Base-by-base conservation (phyloP, 2,329 filamentous ascomycete genomes). In the Calycina herbarum region DNA sequence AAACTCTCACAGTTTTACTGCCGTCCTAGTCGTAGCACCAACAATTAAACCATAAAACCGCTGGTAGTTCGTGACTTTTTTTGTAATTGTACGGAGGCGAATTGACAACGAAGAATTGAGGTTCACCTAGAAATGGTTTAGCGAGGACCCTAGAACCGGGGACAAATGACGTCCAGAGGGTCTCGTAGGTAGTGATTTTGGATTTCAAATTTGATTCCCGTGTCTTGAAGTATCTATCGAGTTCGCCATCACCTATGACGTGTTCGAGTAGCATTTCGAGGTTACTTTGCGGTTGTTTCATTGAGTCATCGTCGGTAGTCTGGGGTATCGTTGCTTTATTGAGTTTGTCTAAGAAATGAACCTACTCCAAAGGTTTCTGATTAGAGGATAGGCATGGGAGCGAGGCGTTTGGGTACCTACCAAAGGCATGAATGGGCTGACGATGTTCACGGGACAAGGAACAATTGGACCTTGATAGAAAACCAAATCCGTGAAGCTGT, bases 91-190 rank as follows among this genome's bases (percentile, higher is more conserved):
- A 45, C 3, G 40, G 40, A 4, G 15, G 40, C 17, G 13, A n/a
- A 17, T 45, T 3, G 0, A 64, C 62, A 13, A 35, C 57, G 7
- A 64, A 35, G 2, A 64, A 29, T 31, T 64, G 62, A 11, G 56
- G 51, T n/a, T 4, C 20, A 13, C 51, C 29, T 1, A 64, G n/a
- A 42, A 60, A 64, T 7, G n/a, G 11, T 35, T 62, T 65, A 15
- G 54, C 38, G 2, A 54, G 5, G 1, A 59, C 38, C 33, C 10
- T 35, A 2, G 20, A 51, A 3, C 54, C 20, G 0, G 59, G 64
- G 8, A 20, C 38, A 56, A 77, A 78, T 31, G 76, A 69, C 24
- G 72, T 71, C 74, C 70, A 77, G 35, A 77, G 69, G 57, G 76
- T 71, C 63, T 77, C 71, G 68, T 75, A 77, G 31, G 69, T 77